Percentiles rank a stretch among this genome's conserved stretches.
phyloP scores from a whole-genome alignment of 2,329 filamentous ascomycete genomes.

The Ascochyta clinopodiicola region DNA sequence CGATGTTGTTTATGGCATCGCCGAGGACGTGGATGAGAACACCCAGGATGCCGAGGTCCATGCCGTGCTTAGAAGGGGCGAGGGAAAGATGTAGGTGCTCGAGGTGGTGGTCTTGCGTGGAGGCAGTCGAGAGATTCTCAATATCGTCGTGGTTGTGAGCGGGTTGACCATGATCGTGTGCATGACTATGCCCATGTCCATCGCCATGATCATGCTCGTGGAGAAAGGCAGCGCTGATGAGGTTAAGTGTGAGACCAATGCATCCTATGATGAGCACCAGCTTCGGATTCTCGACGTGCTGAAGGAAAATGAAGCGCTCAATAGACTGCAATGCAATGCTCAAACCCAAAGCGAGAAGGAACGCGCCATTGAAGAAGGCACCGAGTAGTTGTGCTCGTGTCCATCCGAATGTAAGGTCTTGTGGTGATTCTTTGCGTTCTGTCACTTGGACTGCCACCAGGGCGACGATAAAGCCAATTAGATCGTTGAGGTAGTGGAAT shows the following conservation, averaged over 20 bases:
- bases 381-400: conserved; percentile 75
- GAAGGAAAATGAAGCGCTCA: conserved; percentile 69
- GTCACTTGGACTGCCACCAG: conserved; percentile 66
- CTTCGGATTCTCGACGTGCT: conserved; percentile 67
- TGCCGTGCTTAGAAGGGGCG: conserved; percentile 31
- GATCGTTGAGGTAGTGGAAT: conserved; percentile 79
- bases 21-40: conserved; percentile 74
- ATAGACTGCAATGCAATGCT: conserved; percentile 77
- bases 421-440: conserved; percentile 62
- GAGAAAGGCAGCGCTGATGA: conserved; percentile 70
- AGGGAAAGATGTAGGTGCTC: conserved; percentile 37
- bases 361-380: conserved; percentile 81
- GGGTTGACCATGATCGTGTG: conserved; percentile 7
- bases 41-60: conserved; percentile 73
- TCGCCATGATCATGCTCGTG: conserved; percentile 59
- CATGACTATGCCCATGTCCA: conserved; percentile 40
- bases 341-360: conserved; percentile 73
- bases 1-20: conserved; percentile 78
- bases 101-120: conserved; percentile 24
- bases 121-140: conserved; percentile 29
- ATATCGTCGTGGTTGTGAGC: conserved; percentile 25
- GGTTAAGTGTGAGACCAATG: conserved; percentile 70
- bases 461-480: conserved; percentile 73
- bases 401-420: conserved; percentile 75
- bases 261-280: conserved; percentile 73